Conservation (phyloP, 2,329 filamentous ascomycete species). For the Sphaerulina vaccinii region DNA sequence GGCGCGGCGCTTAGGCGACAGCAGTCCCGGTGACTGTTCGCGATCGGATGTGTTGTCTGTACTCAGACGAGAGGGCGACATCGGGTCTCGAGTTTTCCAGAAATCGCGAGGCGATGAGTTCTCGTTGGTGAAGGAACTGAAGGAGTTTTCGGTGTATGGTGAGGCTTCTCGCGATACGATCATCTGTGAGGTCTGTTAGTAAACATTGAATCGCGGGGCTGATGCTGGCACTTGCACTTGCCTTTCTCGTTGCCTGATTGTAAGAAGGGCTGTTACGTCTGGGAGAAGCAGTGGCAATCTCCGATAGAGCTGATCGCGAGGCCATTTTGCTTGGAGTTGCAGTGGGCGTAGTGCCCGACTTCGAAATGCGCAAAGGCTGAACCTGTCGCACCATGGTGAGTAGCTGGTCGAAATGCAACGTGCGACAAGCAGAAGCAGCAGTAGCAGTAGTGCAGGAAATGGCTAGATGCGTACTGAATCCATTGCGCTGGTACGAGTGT, state of each 20-base stretch:
- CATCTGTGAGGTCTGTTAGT: conserved; percentile 54
- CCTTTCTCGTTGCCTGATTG: conserved; percentile 71
- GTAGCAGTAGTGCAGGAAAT: background rate
- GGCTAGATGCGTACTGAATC: conserved; percentile 23
- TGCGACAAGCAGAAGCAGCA: background rate
- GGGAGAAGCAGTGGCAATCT: conserved; percentile 82
- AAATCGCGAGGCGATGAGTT: conserved; percentile 73
- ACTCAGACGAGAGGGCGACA: conserved; percentile 62
- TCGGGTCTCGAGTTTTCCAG: conserved; percentile 76
- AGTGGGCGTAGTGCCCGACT: conserved; percentile 56
- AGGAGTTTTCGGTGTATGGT: conserved; percentile 55
- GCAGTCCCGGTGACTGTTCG: conserved; percentile 64
- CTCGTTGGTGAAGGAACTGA: conserved; percentile 22
- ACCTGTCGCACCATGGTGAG: conserved; percentile 50
- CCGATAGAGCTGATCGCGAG: conserved; percentile 68
- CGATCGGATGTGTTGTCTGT: conserved; percentile 62
- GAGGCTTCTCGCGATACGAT: conserved; percentile 72
- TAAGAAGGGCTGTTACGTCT: conserved; percentile 91
- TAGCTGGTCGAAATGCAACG: background rate
- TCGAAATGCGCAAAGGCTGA: conserved; percentile 77
- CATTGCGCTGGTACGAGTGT: conserved; percentile 17
- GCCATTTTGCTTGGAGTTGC: conserved; percentile 63
- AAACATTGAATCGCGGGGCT: conserved; percentile 9
- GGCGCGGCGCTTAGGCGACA: conserved; percentile 64
- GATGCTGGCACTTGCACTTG: conserved; percentile 3